A percentile compares a stretch with the other conserved stretches of the same genome.
These are phyloP conservation scores for Suillus decipiens DNA, from an alignment of 768 basidiomycete genomes.

Conservation along the genomic window DNA sequence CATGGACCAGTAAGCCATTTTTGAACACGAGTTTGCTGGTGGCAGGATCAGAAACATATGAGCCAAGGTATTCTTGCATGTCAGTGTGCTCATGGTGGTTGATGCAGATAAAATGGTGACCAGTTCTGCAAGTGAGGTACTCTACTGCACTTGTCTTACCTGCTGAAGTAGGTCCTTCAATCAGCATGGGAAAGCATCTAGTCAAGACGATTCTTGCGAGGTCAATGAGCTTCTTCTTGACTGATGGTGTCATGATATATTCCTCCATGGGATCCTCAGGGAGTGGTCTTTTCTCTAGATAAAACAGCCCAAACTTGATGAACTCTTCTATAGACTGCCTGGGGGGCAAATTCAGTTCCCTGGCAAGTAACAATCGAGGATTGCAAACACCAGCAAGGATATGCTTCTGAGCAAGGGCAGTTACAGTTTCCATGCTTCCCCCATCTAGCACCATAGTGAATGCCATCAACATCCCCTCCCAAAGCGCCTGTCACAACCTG, in stretches of 20 bases:
- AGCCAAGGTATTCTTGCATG: conserved; percentile 97
- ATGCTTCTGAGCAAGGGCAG: conserved; percentile 70
- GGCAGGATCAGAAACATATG: conserved; percentile 88
- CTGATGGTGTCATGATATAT: conserved; percentile 95
- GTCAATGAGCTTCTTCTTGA: conserved; percentile 90
- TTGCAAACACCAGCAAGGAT: conserved; percentile 82
- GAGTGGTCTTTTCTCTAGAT: conserved; percentile 76
- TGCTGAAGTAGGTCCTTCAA: conserved; percentile 96
- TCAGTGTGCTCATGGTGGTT: conserved; percentile 99
- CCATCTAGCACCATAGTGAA: conserved; percentile 94
- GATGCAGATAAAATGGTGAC: conserved; percentile 95
- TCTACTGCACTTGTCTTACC: conserved; percentile 98
- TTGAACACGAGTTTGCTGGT: conserved; percentile 95
- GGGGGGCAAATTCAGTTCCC: conserved; percentile 59
- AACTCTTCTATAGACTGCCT: conserved; percentile 52
- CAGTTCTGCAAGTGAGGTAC: conserved; percentile 89
- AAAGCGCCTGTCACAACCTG: conserved; percentile 81
- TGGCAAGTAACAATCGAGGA: conserved; percentile 68
- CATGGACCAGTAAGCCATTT: conserved; percentile 92
- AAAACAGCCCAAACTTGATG: conserved; percentile 90
- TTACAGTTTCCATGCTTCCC: conserved; percentile 67
- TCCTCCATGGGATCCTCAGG: conserved; percentile 66
- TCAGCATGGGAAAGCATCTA: conserved; percentile 88
- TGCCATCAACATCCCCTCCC: conserved; percentile 97
- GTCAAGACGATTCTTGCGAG: conserved; percentile 91